Evolutionary conservation across 1,284 basidiomycete genomes (phyloP), one percentile per base, ranked within the genome.

Genomic region (Trichosporon sp.): DNA sequence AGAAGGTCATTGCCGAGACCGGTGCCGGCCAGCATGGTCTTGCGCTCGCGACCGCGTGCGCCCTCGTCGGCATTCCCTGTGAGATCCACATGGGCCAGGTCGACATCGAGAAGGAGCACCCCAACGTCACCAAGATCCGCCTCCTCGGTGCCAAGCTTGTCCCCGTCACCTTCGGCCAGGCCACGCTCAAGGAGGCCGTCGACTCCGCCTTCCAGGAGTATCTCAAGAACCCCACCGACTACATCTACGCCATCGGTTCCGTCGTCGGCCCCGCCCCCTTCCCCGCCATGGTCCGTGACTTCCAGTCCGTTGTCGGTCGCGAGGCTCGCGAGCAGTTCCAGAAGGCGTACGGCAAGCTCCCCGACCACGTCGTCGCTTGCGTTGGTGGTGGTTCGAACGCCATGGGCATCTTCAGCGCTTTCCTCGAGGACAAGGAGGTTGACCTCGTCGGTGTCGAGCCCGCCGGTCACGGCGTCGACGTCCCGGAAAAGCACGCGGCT

Each of bases 1-100:
- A 88, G 65, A 70, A 72, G 65, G 70, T 99, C 80, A 98, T 99
- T 76, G 96, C 96, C 65, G 97, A 99, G 87, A 99, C 97, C 0
- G 96, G 96, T 73, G 96, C 97, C 0, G 97, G 97, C 21, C 96
- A 99, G 83, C 97, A 99, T 83, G 97, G 97, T 82, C 95, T 99
- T 19, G 97, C 97, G 11, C 98, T 96, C 65, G 97, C 97, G 0
- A 98, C 96, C 2, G 97, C 94, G 5, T 99, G 97, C 78, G 96
- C 96, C 48, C 92, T 93, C 77, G 98, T 99, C 79, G 96, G 94
- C 10, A 81, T 99, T 86, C 91, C 98, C 81, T 99, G 97, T 81
- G 86, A 97, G 77, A 89, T 99, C 77, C 98, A 96, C 86, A 99
- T 99, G 96, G 97, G 97, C 69, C 90, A 92, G 12, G 96, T 73